phyloP scores from a whole-genome alignment of 371 early-diverging fungal genomes.

The Mortierella sp. region DNA sequence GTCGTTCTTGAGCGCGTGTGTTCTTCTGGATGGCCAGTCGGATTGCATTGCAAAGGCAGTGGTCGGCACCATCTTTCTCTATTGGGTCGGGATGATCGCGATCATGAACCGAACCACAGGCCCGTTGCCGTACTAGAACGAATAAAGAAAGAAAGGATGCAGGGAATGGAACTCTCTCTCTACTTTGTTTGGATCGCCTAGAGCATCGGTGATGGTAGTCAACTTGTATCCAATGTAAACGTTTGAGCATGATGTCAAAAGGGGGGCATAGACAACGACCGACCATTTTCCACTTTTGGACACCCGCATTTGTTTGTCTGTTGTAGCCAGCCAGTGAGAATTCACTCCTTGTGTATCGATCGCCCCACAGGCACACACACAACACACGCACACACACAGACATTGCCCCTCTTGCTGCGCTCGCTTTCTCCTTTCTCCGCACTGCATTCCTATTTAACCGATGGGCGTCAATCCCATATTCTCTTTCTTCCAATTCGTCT shows the following conservation, averaged over 20 bases:
- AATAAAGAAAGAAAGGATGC: neutral
- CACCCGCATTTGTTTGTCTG: neutral
- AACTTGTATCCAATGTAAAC: neutral
- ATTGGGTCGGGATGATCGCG: conserved; percentile 34
- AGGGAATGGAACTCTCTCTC: neutral
- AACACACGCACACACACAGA: no score
- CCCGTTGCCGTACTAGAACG: conserved; percentile 32
- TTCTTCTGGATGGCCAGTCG: conserved; percentile 46
- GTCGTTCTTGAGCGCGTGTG: conserved; percentile 42
- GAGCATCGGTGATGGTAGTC: neutral
- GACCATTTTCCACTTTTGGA: neutral
- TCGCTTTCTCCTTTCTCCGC: no score
- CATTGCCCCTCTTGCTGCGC: no score
- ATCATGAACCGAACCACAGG: conserved; percentile 26
- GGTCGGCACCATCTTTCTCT: conserved; percentile 25
- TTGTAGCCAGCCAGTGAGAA: neutral
- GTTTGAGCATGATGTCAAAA: neutral
- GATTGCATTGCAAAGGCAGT: conserved; percentile 51
- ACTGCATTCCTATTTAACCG: no score
- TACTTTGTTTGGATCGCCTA: neutral
- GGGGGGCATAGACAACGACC: neutral
- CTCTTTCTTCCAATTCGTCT: neutral
- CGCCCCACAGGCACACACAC: no score
- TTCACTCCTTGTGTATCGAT: no score
- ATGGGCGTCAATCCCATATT: no score